Evolutionary conservation across 116 monocot species (phyloP), one percentile per base, ranked within the genome.

Genomic region (Papilionanthe hybrid): DNA sequence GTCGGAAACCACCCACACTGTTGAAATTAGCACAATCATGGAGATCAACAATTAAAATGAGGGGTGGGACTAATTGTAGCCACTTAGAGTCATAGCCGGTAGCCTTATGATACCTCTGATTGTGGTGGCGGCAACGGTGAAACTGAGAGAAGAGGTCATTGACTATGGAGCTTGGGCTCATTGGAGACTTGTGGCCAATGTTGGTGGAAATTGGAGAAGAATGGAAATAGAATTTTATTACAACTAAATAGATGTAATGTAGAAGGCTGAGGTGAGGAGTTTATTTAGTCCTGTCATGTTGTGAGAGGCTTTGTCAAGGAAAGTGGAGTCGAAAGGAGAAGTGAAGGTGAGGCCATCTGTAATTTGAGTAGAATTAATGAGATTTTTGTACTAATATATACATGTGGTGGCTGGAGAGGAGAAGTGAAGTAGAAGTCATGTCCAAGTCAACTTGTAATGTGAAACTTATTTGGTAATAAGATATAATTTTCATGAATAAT

Each of bases 11-110:
- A 86, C 86, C 92, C 55, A 95, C 76, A 42, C 83, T 90, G 63
- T 73, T 92, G 78, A 91, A 95, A 86, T 92, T 85, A 7, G 83
- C 92, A 44, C 91, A 92, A 0, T 88, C 91, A 1, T 82, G 77
- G n/a, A 78, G 86, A 73, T 82, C 92, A 45, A 94, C 92, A 0
- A 87, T 86, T 22, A 90, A 76, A 47, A 89, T 42, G 6, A 90
- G 84, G 9, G 73, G 65, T 12, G 76, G 15, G 3, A 80, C 83
- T 9, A 85, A 83, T 9, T 27, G 55, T 20, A 37, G 72, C 92
- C 90, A 87, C 60, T 71, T 86, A 0, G 75, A 77, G 29, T 49
- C 68, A 28, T 89, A 82, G 57, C 86, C 85, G 0, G 72, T 60
- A 4, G 9, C 45, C 57, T 43, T 67, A 30, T 25, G 72, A 78